A percentile compares a stretch with the other conserved stretches of the same genome.
phyloP scores from a whole-genome alignment of 306 rosid species.

The Carpinus fangiana region DNA sequence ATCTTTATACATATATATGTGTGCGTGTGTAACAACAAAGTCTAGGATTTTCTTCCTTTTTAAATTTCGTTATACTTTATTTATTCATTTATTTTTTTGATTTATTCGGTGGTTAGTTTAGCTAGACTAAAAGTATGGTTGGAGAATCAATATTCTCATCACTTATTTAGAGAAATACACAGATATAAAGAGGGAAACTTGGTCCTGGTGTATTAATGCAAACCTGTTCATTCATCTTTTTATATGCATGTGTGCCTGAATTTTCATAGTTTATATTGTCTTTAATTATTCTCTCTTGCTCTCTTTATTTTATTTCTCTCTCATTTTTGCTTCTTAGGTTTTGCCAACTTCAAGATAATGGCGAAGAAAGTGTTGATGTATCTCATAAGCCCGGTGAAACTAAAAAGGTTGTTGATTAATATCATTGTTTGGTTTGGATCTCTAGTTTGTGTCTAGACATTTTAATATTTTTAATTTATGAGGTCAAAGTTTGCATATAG shows the following conservation, averaged over 20 bases:
- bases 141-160: background rate
- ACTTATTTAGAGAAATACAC: background rate
- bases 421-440: slow-evolving; percentile 20
- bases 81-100: background rate
- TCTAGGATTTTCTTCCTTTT: slow-evolving; percentile 3
- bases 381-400: slow-evolving; percentile 35
- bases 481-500: background rate
- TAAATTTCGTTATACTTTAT: background rate
- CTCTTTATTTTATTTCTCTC: slow-evolving; percentile 2
- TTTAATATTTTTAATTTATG: background rate
- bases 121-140: background rate
- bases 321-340: slow-evolving; percentile 43
- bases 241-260: background rate
- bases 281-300: background rate
- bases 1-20: slow-evolving; percentile 19
- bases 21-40: slow-evolving; percentile 21
- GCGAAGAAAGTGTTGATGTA: slow-evolving; percentile 28
- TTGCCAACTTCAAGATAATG: slow-evolving; percentile 53
- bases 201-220: background rate
- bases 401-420: slow-evolving; percentile 56
- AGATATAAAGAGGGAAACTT: background rate
- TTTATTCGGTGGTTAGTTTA: background rate
- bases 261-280: background rate
- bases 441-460: slow-evolving; percentile 11
- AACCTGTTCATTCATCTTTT: background rate